Base-by-base conservation (phyloP, 192 early-diverging fungal species). In the Piromyces finnis region DNA sequence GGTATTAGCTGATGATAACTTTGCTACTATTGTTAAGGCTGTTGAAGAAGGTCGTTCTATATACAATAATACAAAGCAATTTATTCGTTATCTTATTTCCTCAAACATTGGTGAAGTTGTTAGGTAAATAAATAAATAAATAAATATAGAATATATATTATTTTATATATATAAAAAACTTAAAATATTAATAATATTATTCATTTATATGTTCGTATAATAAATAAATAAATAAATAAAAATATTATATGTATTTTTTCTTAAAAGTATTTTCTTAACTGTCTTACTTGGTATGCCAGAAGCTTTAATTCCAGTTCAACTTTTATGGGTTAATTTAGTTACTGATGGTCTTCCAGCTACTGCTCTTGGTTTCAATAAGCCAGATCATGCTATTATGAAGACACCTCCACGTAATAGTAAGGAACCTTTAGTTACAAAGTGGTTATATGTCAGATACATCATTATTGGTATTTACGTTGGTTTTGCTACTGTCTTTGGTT, bases 51-150 rank as follows among this genome's bases (percentile, higher is more conserved):
- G 98, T 78, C 93, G 98, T 59, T 89, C 90, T 79, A 98, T 99
- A 84, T 99, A 97, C 91, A 94, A 95, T 86, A 99, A 99, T 88
- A 98, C 96, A 32, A 98, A 98, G 90, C 96, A 98, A 87, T 98
- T 99, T 78, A 98, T 98, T 85, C 94, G 96, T 30, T 98, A 99
- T 84, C 87, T 99, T 81, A 98, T 99, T 81, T 94, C 93, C 78
- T 96, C 94, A 78, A 99, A 99, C 89, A 98, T 98, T 89, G 97
- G 96, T 80, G 98, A 99, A 87, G 96, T 98, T 41, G 97, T 99
- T 29, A 81, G 80, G 80, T 80, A 77, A 2, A 22, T n/a, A n/a
- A n/a, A n/a, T n/a, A n/a, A n/a, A n/a, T n/a, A n/a, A n/a, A n/a
- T n/a, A n/a, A n/a, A n/a, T n/a, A n/a, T n/a, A n/a, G n/a, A n/a